A percentile compares a stretch with the other conserved stretches of the same genome.
These are phyloP conservation scores for Termitomyces sp. DNA, from an alignment of 768 basidiomycete genomes.

Conservation along the genomic window DNA sequence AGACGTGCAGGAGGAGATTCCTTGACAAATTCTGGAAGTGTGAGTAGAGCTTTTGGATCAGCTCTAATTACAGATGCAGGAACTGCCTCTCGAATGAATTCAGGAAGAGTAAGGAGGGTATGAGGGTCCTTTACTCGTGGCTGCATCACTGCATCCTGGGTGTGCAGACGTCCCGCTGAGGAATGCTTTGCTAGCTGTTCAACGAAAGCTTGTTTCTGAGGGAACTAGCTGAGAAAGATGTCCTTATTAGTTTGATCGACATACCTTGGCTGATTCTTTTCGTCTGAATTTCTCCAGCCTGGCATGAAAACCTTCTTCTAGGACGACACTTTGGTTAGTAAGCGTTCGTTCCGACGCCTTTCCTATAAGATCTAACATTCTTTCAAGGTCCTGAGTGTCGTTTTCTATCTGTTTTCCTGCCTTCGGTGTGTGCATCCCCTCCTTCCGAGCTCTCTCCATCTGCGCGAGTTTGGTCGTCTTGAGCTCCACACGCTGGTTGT, in stretches of 20 bases:
- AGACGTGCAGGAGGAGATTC: slow-evolving; percentile 34
- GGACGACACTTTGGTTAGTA: slow-evolving; percentile 61
- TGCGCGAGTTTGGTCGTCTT: slow-evolving; percentile 63
- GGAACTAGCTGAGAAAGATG: slow-evolving; percentile 1
- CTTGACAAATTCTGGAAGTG: slow-evolving; percentile 54
- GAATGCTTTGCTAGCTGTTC: slow-evolving; percentile 70
- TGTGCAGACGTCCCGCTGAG: slow-evolving; percentile 63
- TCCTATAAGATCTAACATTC: slow-evolving; percentile 64
- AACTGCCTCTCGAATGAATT: slow-evolving; percentile 56
- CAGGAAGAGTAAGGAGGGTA: slow-evolving; percentile 49
- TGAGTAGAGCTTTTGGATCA: slow-evolving; percentile 43
- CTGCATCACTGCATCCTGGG: slow-evolving; percentile 69
- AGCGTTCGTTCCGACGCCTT: slow-evolving; percentile 66
- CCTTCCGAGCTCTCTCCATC: slow-evolving; percentile 62
- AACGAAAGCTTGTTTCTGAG: slow-evolving; percentile 69
- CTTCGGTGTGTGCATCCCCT: slow-evolving; percentile 23
- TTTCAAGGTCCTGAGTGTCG: slow-evolving; percentile 56
- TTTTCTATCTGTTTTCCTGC: slow-evolving; percentile 39
- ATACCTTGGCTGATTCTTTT: slow-evolving; percentile 61
- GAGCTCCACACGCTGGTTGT: slow-evolving; percentile 91
- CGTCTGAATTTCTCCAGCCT: slow-evolving; percentile 48
- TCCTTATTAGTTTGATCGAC: slow-evolving; percentile 4
- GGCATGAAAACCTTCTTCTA: slow-evolving; percentile 56
- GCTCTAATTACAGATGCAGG: slow-evolving; percentile 27
- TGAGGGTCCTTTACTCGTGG: slow-evolving; percentile 40